A percentile compares a stretch with the other conserved stretches of the same genome.
phyloP scores from a whole-genome alignment of 768 basidiomycete genomes.

The Phallus indusiatus region DNA sequence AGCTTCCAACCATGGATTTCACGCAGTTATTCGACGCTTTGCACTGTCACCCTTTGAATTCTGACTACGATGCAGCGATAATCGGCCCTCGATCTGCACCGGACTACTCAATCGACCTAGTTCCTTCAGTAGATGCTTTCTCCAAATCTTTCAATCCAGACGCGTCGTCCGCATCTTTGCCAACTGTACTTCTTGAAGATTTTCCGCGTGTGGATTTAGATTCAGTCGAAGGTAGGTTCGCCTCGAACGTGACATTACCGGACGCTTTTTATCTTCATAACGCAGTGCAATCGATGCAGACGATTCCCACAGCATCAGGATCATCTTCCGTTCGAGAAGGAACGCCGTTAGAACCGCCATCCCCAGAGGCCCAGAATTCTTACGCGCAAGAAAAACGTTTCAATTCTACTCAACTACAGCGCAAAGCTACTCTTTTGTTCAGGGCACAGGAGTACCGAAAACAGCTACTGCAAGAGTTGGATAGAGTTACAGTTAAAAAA shows the following conservation, averaged over 20 bases:
- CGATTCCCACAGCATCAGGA: conserved; percentile 27
- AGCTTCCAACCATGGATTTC: neutral
- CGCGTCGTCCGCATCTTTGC: neutral
- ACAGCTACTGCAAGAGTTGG: conserved; percentile 44
- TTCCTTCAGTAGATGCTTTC: neutral
- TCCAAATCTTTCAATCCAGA: neutral
- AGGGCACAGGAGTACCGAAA: conserved; percentile 45
- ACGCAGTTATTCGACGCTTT: neutral
- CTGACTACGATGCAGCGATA: neutral
- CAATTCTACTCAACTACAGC: conserved; percentile 12
- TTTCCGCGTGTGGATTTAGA: neutral
- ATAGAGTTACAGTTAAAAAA: conserved; percentile 51
- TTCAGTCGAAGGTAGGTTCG: neutral
- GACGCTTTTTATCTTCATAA: neutral
- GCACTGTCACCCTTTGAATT: neutral
- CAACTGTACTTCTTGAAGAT: neutral
- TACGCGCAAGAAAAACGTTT: neutral
- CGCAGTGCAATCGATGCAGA: neutral
- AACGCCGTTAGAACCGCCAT: conserved; percentile 21
- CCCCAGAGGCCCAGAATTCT: conserved; percentile 2
- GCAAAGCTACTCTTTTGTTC: conserved; percentile 37
- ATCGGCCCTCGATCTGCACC: too few species aligned
- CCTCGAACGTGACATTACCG: neutral
- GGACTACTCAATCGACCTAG: neutral
- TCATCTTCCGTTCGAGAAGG: conserved; percentile 83